Evolutionary conservation across 306 rosid genomes (phyloP).

Genomic region (Medicago arabica): DNA sequence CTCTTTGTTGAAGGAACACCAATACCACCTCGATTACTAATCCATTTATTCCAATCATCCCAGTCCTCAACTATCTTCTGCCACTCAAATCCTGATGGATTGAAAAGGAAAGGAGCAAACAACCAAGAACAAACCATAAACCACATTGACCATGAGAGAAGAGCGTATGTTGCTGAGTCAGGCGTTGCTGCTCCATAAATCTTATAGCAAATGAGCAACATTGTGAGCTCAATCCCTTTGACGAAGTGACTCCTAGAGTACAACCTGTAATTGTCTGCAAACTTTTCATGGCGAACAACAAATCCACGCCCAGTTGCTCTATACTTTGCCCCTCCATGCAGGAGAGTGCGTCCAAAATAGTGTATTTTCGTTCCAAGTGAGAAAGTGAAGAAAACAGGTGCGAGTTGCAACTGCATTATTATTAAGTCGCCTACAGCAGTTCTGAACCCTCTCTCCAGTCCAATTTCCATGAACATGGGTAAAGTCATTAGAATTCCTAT

Average conservation of each 20-base stretch:
- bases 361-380: constrained; percentile 90
- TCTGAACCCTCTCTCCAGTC: constrained; percentile 95
- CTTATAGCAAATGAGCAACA: constrained; percentile 71
- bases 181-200: constrained; percentile 71
- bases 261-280: constrained; percentile 91
- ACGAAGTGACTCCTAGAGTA: constrained; percentile 96
- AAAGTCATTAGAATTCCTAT: constrained; percentile 82
- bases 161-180: constrained; percentile 47
- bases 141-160: constrained; percentile 87
- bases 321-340: constrained; percentile 95
- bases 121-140: constrained; percentile 80
- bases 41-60: constrained; percentile 99
- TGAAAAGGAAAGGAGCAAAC: constrained; percentile 93
- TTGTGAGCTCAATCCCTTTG: constrained; percentile 82
- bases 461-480: constrained; percentile 99
- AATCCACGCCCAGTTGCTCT: constrained; percentile 99
- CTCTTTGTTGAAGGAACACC: constrained; percentile 94
- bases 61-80: constrained; percentile 99
- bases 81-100: constrained; percentile 99
- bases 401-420: constrained; percentile 93
- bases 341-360: constrained; percentile 89
- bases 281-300: constrained; percentile 94
- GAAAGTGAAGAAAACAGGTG: constrained; percentile 95
- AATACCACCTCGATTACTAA: constrained; percentile 80
- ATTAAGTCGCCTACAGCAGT: constrained; percentile 81